These are phyloP conservation scores for Exsudoporus floridanus DNA, from an alignment of 1,284 basidiomycete genomes.

Conservation along the genomic window DNA sequence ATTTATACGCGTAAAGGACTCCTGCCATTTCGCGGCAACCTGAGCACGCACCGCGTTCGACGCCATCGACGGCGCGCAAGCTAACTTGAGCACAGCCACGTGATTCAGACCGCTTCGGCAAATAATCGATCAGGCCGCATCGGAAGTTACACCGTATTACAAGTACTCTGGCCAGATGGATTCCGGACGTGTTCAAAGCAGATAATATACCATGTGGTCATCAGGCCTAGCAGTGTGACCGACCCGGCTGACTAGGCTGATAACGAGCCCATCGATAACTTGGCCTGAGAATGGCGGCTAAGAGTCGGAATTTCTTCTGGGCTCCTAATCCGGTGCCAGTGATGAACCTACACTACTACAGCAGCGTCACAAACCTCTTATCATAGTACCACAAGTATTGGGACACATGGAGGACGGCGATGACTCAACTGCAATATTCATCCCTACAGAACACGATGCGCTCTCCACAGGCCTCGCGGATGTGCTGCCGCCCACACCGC, in stretches of 20 bases:
- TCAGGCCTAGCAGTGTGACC: too few species aligned
- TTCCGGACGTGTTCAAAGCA: neutral
- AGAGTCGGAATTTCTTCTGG: neutral
- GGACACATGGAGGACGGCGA: conserved; percentile 15
- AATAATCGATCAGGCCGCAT: too few species aligned
- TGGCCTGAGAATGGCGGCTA: neutral
- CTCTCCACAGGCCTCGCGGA: conserved; percentile 3
- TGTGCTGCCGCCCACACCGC: neutral
- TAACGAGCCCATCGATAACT: neutral
- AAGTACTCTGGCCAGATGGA: too few species aligned
- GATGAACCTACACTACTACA: neutral
- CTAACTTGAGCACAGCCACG: conserved; percentile 25
- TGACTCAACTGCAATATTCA: conserved; percentile 13
- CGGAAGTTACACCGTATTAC: too few species aligned
- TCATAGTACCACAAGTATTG: neutral
- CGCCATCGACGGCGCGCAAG: conserved; percentile 39
- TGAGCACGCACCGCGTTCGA: conserved; percentile 58
- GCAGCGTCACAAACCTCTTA: neutral
- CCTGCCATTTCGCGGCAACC: conserved; percentile 71
- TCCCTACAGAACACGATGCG: conserved; percentile 25
- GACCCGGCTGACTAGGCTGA: too few species aligned
- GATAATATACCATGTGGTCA: neutral
- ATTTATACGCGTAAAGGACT: conserved; percentile 65
- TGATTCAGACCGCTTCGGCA: neutral
- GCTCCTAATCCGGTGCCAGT: neutral